A percentile compares a stretch with the other conserved stretches of the same genome.
These are phyloP conservation scores for Phascolomyces articulosus DNA, from an alignment of 371 early-diverging fungal genomes.

Conservation along the genomic window DNA sequence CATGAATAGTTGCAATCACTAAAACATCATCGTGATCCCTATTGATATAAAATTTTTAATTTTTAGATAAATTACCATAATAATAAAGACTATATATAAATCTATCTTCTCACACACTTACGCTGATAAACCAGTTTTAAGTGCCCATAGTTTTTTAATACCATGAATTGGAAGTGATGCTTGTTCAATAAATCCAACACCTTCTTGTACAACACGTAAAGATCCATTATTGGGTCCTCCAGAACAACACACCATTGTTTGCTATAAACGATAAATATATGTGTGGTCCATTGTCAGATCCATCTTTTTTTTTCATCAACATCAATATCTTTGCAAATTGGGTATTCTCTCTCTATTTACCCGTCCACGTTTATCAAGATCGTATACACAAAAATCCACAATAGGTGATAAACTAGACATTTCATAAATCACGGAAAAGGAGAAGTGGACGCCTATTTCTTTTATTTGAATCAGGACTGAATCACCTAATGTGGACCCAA, in stretches of 20 bases:
- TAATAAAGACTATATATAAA: too few relatives aligned
- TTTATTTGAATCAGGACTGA: slow-evolving; percentile 69
- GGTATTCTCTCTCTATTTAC: too few relatives aligned
- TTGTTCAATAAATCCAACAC: slow-evolving; percentile 80
- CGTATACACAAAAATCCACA: slow-evolving; percentile 82
- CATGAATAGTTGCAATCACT: slow-evolving; percentile 53
- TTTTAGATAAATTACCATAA: too few relatives aligned
- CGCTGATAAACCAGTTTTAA: slow-evolving; percentile 28
- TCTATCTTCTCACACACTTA: too few relatives aligned
- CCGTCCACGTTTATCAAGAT: slow-evolving; percentile 75
- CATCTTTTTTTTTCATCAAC: too few relatives aligned
- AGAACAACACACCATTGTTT: slow-evolving; percentile 87
- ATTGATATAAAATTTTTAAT: too few relatives aligned
- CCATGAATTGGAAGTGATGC: slow-evolving; percentile 63
- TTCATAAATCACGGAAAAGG: slow-evolving; percentile 59
- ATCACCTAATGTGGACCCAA: slow-evolving; percentile 88
- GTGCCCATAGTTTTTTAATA: slow-evolving; percentile 71
- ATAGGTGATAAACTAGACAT: slow-evolving; percentile 85
- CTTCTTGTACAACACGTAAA: slow-evolving; percentile 84
- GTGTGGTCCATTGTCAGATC: background rate
- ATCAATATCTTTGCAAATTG: too few relatives aligned
- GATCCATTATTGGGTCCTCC: slow-evolving; percentile 77
- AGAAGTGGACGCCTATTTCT: slow-evolving; percentile 28
- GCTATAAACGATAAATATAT: slow-evolving; percentile 30
- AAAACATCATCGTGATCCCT: slow-evolving; percentile 34